Evolutionary conservation across 2,329 filamentous ascomycete genomes (phyloP).

Genomic region (Botrytis tulipae): DNA sequence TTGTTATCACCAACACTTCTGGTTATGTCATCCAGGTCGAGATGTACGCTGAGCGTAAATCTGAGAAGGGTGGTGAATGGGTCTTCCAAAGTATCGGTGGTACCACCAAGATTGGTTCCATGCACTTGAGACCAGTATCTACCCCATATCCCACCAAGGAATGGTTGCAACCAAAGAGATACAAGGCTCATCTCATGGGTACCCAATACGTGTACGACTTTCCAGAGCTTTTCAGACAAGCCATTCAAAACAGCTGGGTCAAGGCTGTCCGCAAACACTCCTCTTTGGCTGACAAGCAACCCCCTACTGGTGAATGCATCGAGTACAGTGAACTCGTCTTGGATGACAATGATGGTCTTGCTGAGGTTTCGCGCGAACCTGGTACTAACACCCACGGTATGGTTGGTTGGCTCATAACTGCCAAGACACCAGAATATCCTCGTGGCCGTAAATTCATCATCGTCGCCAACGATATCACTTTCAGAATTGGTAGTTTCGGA

Average conservation of each 20-base stretch:
- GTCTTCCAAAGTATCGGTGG: conserved; percentile 97
- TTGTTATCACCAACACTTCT: conserved; percentile 97
- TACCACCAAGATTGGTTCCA: conserved; percentile 89
- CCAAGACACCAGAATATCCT: conserved; percentile 93
- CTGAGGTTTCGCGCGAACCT: conserved; percentile 90
- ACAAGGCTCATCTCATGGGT: conserved; percentile 99
- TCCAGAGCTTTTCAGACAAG: conserved; percentile 97
- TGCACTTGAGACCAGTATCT: conserved; percentile 88
- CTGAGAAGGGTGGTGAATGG: conserved; percentile 91
- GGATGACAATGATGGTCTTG: conserved; percentile 87
- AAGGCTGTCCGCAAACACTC: conserved; percentile 73
- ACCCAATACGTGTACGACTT: conserved; percentile 99
- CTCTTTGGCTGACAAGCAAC: conserved; percentile 74
- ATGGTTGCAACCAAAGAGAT: conserved; percentile 96
- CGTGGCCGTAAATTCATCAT: conserved; percentile 89
- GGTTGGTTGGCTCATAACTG: conserved; percentile 97
- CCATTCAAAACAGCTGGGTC: conserved; percentile 92
- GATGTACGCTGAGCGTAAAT: conserved; percentile 96
- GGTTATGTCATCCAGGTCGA: conserved; percentile 97
- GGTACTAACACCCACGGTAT: conserved; percentile 96
- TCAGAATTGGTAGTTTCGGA: conserved; percentile 97
- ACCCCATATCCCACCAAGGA: conserved; percentile 98
- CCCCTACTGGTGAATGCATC: conserved; percentile 83
- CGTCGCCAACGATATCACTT: conserved; percentile 98
- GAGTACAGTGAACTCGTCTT: conserved; percentile 92